Evolutionary conservation across 2,329 filamentous ascomycete species (phyloP), one percentile per base, ranked within the genome.

Genomic region (Plenodomus lindquistii): DNA sequence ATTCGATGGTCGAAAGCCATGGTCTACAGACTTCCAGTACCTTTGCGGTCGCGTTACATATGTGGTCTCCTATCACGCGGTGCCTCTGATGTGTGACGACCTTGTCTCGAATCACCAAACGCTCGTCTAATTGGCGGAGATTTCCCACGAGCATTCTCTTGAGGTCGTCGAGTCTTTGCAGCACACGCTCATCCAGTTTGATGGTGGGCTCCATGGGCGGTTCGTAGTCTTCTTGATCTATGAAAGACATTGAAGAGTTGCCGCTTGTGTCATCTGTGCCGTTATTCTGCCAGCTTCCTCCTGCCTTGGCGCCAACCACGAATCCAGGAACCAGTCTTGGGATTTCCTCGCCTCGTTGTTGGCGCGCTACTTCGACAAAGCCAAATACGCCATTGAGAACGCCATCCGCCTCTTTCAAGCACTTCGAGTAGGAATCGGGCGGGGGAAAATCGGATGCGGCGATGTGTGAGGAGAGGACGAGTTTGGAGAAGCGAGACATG

Each of bases 401-500:
- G 40, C 94, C 94, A 54, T 99, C 94, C n/a, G 94, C 94, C 76
- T 99, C 94, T 69, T 95, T 91, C 57, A 97, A 75, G 66, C 94
- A 99, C 71, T 99, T 99, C 45, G 94, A 87, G 52, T 93, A 89
- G 0, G 93, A 95, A 72, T 99, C 94, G 15, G 90, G 86, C 45
- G 93, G 91, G 8, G 93, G 92, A 85, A 91, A 97, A 75, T 99
- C 94, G 27, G 93, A 90, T 5, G 93, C 91, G 34, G 94, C 94
- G 69, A 99, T 97, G 69, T 99, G 94, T 13, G 94, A 97, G 2
- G 94, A 99, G 40, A 99, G 86, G 37, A 99, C 94, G 9, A 99
- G 81, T 72, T 99, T 99, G n/a, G 94, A 97, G 72, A 99, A 99
- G 63, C 96, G 92, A 37, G 94, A 97, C 94, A 99, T 99, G 86